Base-by-base conservation (phyloP, 768 basidiomycete genomes). In the Mycena galopus region DNA sequence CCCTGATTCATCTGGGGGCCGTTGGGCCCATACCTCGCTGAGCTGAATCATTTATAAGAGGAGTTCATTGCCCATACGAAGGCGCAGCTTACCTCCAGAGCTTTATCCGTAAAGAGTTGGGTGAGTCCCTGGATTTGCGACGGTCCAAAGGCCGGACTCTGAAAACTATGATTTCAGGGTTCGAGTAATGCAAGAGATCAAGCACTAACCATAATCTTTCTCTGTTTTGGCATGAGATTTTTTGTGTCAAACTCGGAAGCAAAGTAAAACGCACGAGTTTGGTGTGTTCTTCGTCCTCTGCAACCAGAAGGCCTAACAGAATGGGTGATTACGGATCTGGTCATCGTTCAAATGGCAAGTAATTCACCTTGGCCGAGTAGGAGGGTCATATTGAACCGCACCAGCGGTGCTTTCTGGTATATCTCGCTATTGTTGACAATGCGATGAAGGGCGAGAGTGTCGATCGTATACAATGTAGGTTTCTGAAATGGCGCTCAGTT, bases 91-190 rank as follows among this genome's bases (percentile, higher is more conserved):
- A 84, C 85, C 69, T 78, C 60, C 2, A 78, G 42, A 0, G 86
- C 72, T 72, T 85, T 86, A 2, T 78, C 78, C n/a, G 83, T 56
- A 69, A 87, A 86, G 10, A 82, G 78, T 5, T 76, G 74, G 0
- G 84, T 83, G 1, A 86, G 66, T 3, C 78, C 81, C 0, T 83
- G 80, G 42, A 87, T 79, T 56, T 86, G 86, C 2, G 79, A 77
- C 1, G 81, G 80, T 3, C 85, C 84, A 53, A 87, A 87, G 4
- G 85, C 84, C 6, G 86, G 86, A 59, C 85, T 87, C 86, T 71
- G 53, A 5, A n/a, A 57, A 11, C 6, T 19, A 35, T 33, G 21
- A 9, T 0, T 27, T 23, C 11, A 27, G 9, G n/a, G 5, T 47
- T 17, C 35, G 35, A 47, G 7, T 8, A n/a, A 47, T n/a, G 44